A percentile compares a stretch with the other conserved stretches of the same genome.
These are phyloP conservation scores for Saccharomycopsis javanensis DNA, from an alignment of 805 yeast species.

Conservation along the genomic window DNA sequence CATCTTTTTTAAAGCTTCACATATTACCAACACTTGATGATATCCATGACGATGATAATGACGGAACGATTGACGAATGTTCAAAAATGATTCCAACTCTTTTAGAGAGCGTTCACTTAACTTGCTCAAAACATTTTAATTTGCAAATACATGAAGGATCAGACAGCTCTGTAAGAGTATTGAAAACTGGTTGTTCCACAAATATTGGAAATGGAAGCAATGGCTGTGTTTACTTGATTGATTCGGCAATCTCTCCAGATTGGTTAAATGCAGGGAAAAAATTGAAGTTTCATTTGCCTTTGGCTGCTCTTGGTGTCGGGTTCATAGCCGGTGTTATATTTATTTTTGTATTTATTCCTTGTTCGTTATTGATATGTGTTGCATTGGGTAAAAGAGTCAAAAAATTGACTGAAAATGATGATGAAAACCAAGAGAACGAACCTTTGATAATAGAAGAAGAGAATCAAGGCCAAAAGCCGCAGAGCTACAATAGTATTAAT, in stretches of 20 bases:
- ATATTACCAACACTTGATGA: conserved; percentile 39
- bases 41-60: not conserved
- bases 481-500: not conserved
- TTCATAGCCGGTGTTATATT: conserved; percentile 48
- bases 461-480: not conserved
- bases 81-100: conserved; percentile 35
- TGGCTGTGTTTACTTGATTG: conserved; percentile 54
- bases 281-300: conserved; percentile 53
- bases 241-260: conserved; percentile 51
- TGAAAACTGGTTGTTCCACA: conserved; percentile 54
- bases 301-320: conserved; percentile 60
- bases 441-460: not conserved
- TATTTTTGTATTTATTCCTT: conserved; percentile 27
- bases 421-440: conserved; percentile 1
- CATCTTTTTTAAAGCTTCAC: conserved; percentile 56
- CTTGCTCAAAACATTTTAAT: conserved; percentile 33
- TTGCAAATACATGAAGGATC: conserved; percentile 38
- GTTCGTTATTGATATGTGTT: conserved; percentile 29
- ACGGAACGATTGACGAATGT: conserved; percentile 36
- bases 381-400: conserved; percentile 21
- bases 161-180: conserved; percentile 48
- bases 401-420: not conserved
- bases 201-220: conserved; percentile 19
- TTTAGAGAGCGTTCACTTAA: conserved; percentile 34
- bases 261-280: conserved; percentile 49